Evolutionary conservation across 164 flowering plant genomes (phyloP).

Genomic region (Platanus orientalis): DNA sequence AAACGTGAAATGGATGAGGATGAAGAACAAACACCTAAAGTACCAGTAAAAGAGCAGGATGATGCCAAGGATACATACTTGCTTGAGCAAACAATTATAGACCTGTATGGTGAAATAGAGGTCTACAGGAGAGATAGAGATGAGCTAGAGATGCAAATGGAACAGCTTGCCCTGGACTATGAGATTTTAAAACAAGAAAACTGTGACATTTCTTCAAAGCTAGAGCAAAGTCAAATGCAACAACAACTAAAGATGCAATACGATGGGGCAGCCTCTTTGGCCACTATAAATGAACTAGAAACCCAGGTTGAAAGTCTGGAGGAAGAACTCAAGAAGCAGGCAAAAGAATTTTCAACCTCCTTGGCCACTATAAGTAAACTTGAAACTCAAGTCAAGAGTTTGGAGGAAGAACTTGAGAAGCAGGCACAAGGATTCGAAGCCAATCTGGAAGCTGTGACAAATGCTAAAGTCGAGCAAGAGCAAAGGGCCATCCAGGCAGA

Average conservation of each 20-base stretch:
- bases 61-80: constrained; percentile 41
- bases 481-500: constrained; percentile 87
- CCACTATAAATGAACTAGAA: constrained; percentile 44
- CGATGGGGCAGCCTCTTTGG: constrained; percentile 50
- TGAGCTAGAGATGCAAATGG: constrained; percentile 69
- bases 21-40: constrained; percentile 62
- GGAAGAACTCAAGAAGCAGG: constrained; percentile 40
- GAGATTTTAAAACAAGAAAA: constrained; percentile 82
- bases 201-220: constrained; percentile 49
- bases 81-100: constrained; percentile 55
- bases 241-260: constrained; percentile 68
- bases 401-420: constrained; percentile 66
- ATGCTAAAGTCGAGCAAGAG: constrained; percentile 83
- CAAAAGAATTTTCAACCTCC: constrained; percentile 39
- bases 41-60: constrained; percentile 49
- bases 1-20: constrained; percentile 38
- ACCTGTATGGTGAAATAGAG: constrained; percentile 61
- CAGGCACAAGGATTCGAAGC: constrained; percentile 61
- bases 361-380: constrained; percentile 48
- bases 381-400: constrained; percentile 40
- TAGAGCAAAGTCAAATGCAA: constrained; percentile 63
- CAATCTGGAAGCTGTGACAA: constrained; percentile 53
- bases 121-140: constrained; percentile 63
- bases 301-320: constrained; percentile 45
- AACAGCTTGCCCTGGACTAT: constrained; percentile 73